Conservation (phyloP, 1,284 basidiomycete genomes). For the Cryptococcus wingfieldii region DNA sequence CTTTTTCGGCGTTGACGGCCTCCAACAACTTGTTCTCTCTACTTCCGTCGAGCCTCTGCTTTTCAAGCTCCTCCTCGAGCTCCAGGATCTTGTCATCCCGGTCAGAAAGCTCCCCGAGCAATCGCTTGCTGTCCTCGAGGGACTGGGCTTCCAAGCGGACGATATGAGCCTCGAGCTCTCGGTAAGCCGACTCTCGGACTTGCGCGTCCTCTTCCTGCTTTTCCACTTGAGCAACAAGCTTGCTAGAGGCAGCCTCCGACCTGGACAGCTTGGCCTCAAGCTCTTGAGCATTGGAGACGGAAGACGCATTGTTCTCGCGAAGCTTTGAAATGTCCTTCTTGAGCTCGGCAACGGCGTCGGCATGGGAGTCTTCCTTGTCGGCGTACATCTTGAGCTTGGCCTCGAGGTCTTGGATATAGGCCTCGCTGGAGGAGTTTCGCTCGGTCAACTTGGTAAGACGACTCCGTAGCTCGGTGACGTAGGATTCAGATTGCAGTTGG, state of each 20-base stretch:
- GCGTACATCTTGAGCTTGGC: conserved; percentile 78
- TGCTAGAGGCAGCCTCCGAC: conserved; percentile 69
- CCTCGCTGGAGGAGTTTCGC: conserved; percentile 85
- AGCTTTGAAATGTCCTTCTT: conserved; percentile 74
- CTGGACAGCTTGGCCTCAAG: conserved; percentile 76
- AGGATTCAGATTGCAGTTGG: conserved; percentile 73
- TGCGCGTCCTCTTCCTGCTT: conserved; percentile 72
- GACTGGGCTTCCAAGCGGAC: conserved; percentile 62
- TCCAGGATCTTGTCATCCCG: conserved; percentile 69
- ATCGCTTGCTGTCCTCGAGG: conserved; percentile 54
- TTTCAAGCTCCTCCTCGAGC: conserved; percentile 65
- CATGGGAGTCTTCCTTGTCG: conserved; percentile 69
- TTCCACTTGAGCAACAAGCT: conserved; percentile 67
- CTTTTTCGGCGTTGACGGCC: conserved; percentile 15
- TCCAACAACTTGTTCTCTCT: conserved; percentile 59
- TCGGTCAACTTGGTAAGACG: conserved; percentile 78
- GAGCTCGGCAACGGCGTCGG: conserved; percentile 71
- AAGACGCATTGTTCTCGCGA: conserved; percentile 69
- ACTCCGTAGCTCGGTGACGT: conserved; percentile 76
- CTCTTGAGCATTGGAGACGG: conserved; percentile 78
- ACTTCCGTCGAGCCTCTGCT: conserved; percentile 2
- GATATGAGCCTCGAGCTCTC: conserved; percentile 67
- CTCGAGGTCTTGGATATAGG: conserved; percentile 88
- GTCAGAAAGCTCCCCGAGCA: conserved; percentile 68
- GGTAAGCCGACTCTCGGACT: conserved; percentile 61